phyloP scores from a whole-genome alignment of 306 rosid species.

The Rosa persica region DNA sequence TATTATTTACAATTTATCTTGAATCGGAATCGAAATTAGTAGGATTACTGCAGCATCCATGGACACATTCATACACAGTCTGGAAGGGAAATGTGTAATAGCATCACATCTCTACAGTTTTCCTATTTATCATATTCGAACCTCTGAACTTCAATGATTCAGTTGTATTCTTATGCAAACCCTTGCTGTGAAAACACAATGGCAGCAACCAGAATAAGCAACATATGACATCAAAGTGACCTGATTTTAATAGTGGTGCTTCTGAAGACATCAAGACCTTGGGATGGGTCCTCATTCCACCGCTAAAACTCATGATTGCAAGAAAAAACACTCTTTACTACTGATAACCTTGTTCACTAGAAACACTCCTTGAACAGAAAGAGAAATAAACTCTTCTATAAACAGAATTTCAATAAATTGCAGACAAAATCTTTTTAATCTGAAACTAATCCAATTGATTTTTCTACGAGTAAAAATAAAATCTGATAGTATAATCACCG shows the following conservation, averaged over 20 bases:
- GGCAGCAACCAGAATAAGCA: neutral
- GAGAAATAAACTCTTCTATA: too few species aligned
- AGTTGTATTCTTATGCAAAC: neutral
- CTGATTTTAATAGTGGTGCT: slow-evolving; percentile 24
- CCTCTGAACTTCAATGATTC: neutral
- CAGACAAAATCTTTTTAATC: neutral
- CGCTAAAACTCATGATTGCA: slow-evolving; percentile 11
- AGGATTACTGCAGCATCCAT: too few species aligned
- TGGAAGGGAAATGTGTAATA: too few species aligned
- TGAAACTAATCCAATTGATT: neutral
- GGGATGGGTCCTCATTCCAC: slow-evolving; percentile 23
- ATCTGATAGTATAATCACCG: too few species aligned
- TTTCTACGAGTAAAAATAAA: too few species aligned
- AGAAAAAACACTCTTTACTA: slow-evolving; percentile 1
- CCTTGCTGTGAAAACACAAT: neutral
- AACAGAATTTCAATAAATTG: neutral
- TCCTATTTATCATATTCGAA: neutral
- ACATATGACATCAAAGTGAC: neutral
- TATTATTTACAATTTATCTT: too few species aligned
- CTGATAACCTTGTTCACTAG: slow-evolving; percentile 1
- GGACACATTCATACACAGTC: too few species aligned
- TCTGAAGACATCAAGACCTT: slow-evolving; percentile 24
- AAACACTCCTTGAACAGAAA: neutral
- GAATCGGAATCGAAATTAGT: too few species aligned
- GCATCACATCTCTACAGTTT: neutral